phyloP scores from a whole-genome alignment of 2,329 filamentous ascomycete genomes.

The Pseudocercospora eumusae region DNA sequence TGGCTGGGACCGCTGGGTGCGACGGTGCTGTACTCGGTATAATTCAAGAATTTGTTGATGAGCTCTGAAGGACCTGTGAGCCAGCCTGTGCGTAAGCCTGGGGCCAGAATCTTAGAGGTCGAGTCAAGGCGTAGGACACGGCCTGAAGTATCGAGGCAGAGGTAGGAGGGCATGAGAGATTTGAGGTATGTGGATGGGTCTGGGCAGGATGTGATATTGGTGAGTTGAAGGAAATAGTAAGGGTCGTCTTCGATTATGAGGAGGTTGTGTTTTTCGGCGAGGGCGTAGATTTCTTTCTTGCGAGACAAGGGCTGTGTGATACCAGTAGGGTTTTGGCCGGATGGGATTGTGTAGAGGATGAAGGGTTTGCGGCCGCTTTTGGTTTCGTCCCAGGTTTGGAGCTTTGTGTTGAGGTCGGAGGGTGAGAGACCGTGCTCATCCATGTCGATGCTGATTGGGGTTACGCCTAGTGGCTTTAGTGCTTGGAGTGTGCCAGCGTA shows the following conservation, averaged over 20 bases:
- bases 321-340: constrained; percentile 38
- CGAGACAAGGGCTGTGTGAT: constrained; percentile 32
- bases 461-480: constrained; percentile 33
- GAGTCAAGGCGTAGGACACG: constrained; percentile 40
- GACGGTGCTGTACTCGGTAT: constrained; percentile 31
- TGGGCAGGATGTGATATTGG: background rate
- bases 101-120: constrained; percentile 39
- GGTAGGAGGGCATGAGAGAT: constrained; percentile 35
- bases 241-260: constrained; percentile 40
- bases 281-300: constrained; percentile 32
- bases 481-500: constrained; percentile 35
- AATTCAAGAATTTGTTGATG: constrained; percentile 34
- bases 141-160: constrained; percentile 40
- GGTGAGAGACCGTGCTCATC: constrained; percentile 36
- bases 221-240: constrained; percentile 35
- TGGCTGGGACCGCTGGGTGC: constrained; percentile 36
- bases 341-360: constrained; percentile 39
- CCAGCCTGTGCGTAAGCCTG: constrained; percentile 40
- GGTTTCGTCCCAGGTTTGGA: constrained; percentile 33
- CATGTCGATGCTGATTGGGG: constrained; percentile 35
- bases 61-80: constrained; percentile 35
- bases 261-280: constrained; percentile 35
- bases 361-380: constrained; percentile 28
- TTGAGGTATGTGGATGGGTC: constrained; percentile 20
- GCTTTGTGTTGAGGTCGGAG: constrained; percentile 29